These are phyloP conservation scores for Phytophthora crassamura DNA, from an alignment of 352 stramenopile genomes.

Conservation along the genomic window DNA sequence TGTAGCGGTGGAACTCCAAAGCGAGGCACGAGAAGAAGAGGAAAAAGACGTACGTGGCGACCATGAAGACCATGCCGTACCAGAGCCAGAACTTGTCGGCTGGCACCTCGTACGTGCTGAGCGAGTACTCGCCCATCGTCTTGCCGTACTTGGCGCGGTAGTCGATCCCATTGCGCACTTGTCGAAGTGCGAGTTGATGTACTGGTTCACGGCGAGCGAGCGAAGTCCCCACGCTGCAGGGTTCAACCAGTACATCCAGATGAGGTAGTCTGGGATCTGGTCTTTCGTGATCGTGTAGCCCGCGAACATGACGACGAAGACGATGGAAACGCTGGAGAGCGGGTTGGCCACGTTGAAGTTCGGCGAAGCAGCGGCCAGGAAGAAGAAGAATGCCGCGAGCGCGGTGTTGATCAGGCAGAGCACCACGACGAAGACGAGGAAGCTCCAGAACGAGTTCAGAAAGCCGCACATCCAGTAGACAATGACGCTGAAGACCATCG, in stretches of 20 bases:
- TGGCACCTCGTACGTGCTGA: conserved; percentile 36
- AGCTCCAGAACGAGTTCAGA: background rate
- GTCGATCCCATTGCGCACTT: conserved; percentile 28
- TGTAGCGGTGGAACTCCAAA: conserved; percentile 15
- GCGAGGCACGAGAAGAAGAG: conserved; percentile 18
- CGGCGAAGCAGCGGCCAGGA: conserved; percentile 23
- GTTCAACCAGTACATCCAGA: conserved; percentile 57
- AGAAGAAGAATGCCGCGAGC: conserved; percentile 42
- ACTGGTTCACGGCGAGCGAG: conserved; percentile 36
- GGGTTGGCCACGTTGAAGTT: conserved; percentile 45
- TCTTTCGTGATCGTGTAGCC: conserved; percentile 43
- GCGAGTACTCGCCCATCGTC: conserved; percentile 32
- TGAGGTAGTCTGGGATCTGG: conserved; percentile 36
- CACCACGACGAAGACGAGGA: conserved; percentile 42
- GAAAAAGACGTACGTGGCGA: conserved; percentile 21
- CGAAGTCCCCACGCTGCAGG: conserved; percentile 43
- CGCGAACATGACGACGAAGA: conserved; percentile 39
- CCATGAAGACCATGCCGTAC: conserved; percentile 33
- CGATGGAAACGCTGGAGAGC: conserved; percentile 37
- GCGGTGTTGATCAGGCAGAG: conserved; percentile 57
- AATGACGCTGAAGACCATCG: conserved; percentile 67
- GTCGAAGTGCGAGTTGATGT: conserved; percentile 20
- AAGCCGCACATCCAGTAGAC: too few species aligned
- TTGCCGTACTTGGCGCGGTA: conserved; percentile 34
- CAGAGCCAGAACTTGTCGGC: conserved; percentile 31